Evolutionary conservation across 176 grass and related monocot species (phyloP), one percentile per base, ranked within the genome.

Genomic region (Eragrostis nindensis): DNA sequence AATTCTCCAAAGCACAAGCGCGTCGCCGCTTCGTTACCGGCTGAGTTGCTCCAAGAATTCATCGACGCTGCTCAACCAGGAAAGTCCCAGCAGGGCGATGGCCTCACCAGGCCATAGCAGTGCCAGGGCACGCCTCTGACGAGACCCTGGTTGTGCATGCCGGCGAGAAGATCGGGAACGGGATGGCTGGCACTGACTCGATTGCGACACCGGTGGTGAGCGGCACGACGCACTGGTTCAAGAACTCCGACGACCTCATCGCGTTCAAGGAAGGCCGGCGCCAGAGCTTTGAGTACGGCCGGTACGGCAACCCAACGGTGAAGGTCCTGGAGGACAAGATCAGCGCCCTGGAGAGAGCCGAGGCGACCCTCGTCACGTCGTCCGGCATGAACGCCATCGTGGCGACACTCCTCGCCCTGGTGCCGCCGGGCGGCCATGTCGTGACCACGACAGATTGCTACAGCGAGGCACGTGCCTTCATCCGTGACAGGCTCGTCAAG

Each of bases 351-450:
- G 89, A 97, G 84, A 86, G 79, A 74, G 91, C 91, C 17, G 91
- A 94, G 84, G 88, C 94, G 19, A 91, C 91, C 0, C 39, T 97
- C 8, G 92, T 97, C n/a, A 92, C 90, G 8, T 87, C 91, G 15
- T 97, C 91, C 40, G 89, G 94, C 19, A 97, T 94, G 94, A 93
- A 97, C 70, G 94, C 94, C 39, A 97, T 92, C 70, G 88, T 97
- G 46, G 84, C 88, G 4, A 93, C 86, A 52, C 83, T 97, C 11
- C 78, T 85, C 5, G 57, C 86, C 5, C 83, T 97, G 15, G 91
- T 97, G 38, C 82, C 85, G 30, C 84, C 85, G 1, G 94, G 87
- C 11, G 87, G 91, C 53, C 94, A 97, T 40, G 82, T 97, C 13
- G 48, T 97, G 22, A 90, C 85, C 2, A 94, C 94, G 0, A 86